A percentile compares a stretch with the other conserved stretches of the same genome.
Evolutionary conservation across 257 asterid genomes (phyloP).

Genomic region (Fraxinus pennsylvanica): DNA sequence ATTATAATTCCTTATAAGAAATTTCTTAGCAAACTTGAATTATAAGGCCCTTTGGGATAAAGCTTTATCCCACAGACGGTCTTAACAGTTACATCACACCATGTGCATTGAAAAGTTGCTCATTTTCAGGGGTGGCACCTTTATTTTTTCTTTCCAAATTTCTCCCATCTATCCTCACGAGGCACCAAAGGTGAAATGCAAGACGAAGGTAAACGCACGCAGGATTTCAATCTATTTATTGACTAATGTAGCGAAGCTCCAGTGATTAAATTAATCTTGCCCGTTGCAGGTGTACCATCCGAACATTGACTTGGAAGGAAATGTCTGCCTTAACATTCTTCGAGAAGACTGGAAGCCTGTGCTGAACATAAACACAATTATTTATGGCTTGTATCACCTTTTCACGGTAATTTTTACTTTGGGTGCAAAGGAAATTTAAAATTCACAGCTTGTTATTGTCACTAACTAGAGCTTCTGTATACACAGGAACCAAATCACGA

Average conservation of each 20-base stretch:
- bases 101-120: slow-evolving; percentile 16
- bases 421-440: background rate
- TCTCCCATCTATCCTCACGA: slow-evolving; percentile 95
- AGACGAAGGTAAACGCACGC: slow-evolving; percentile 74
- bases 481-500: slow-evolving; percentile 91
- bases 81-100: background rate
- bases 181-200: slow-evolving; percentile 97
- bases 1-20: no score
- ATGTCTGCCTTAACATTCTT: slow-evolving; percentile 95
- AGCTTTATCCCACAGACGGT: no score
- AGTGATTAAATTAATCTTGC: background rate
- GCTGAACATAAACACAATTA: slow-evolving; percentile 81
- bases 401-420: slow-evolving; percentile 60
- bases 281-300: slow-evolving; percentile 85
- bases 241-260: slow-evolving; percentile 3
- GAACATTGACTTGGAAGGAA: slow-evolving; percentile 91
- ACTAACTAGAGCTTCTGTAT: slow-evolving; percentile 23
- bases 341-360: slow-evolving; percentile 99
- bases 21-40: no score
- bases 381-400: slow-evolving; percentile 86
- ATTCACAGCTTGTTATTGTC: background rate
- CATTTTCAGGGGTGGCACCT: slow-evolving; percentile 70
- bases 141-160: slow-evolving; percentile 84
- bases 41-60: no score
- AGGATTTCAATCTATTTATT: background rate